These are phyloP conservation scores for Phlyctochytrium bullatum DNA, from an alignment of 192 early-diverging fungal genomes.

Conservation along the genomic window DNA sequence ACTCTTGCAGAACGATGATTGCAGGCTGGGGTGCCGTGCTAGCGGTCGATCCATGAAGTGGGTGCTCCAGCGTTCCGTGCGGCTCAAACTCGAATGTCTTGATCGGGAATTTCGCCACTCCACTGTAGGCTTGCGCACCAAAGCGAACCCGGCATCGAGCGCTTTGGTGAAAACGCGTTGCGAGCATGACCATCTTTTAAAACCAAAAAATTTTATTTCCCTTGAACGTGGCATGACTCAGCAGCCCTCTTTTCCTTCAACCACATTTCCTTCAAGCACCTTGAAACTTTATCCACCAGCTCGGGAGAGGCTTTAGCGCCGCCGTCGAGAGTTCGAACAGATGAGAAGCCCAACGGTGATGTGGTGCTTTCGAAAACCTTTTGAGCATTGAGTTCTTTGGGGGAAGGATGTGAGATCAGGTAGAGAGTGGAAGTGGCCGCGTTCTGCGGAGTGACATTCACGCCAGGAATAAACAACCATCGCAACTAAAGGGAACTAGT, in stretches of 20 bases:
- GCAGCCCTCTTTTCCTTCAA: background rate
- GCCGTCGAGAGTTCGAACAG: background rate
- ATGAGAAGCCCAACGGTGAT: background rate
- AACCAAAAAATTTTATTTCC: too few species aligned
- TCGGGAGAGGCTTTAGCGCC: background rate
- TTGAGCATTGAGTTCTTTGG: slow-evolving; percentile 10
- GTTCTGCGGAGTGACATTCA: slow-evolving; percentile 41
- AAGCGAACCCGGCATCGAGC: background rate
- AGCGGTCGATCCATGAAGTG: slow-evolving; percentile 14
- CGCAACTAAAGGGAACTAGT: slow-evolving; percentile 45
- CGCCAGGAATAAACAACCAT: slow-evolving; percentile 32
- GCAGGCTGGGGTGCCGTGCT: slow-evolving; percentile 15
- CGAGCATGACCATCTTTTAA: too few species aligned
- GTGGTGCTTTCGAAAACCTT: background rate
- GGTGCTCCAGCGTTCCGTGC: background rate
- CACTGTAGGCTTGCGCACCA: too few species aligned
- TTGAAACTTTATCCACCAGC: background rate
- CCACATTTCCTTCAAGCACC: background rate
- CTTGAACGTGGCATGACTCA: too few species aligned
- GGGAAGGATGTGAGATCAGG: slow-evolving; percentile 19
- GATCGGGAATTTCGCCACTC: too few species aligned
- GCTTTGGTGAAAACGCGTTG: too few species aligned
- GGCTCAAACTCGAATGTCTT: slow-evolving; percentile 3
- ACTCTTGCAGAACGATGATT: slow-evolving; percentile 31
- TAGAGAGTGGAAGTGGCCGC: slow-evolving; percentile 35